Evolutionary conservation across 371 early-diverging fungal genomes (phyloP).

Genomic region (Mortierella sp.): DNA sequence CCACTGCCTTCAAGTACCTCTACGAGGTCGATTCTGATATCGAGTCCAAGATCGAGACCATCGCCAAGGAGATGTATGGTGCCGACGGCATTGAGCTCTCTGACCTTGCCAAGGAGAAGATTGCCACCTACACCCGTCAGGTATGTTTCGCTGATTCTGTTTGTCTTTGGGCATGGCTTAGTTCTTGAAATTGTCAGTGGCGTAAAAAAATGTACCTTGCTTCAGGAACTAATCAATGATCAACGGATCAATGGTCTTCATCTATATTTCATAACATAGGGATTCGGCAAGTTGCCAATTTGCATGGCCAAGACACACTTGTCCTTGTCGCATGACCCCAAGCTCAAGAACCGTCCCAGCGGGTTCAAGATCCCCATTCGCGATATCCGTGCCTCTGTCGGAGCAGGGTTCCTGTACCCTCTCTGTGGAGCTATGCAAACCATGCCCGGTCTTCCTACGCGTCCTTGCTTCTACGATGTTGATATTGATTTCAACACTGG

Average conservation of each 20-base stretch:
- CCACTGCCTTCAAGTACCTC: slow-evolving; percentile 83
- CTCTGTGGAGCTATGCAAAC: slow-evolving; percentile 97
- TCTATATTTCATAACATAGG: slow-evolving; percentile 54
- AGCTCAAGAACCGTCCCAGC: slow-evolving; percentile 91
- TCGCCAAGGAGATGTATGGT: slow-evolving; percentile 94
- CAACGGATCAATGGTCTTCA: background rate
- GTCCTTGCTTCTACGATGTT: slow-evolving; percentile 97
- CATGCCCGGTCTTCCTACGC: slow-evolving; percentile 98
- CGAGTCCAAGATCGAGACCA: slow-evolving; percentile 90
- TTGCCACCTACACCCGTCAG: slow-evolving; percentile 84
- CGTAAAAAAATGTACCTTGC: background rate
- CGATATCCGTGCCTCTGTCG: slow-evolving; percentile 94
- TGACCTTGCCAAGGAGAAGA: slow-evolving; percentile 86
- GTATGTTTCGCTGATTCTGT: slow-evolving; percentile 14
- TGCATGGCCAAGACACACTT: slow-evolving; percentile 99
- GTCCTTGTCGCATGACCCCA: slow-evolving; percentile 92
- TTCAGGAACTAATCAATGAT: background rate
- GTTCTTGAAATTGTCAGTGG: background rate
- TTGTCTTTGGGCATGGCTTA: background rate
- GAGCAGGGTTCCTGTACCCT: slow-evolving; percentile 98
- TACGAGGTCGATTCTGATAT: slow-evolving; percentile 85
- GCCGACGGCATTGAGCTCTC: slow-evolving; percentile 91
- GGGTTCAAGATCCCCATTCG: slow-evolving; percentile 95
- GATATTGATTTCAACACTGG: slow-evolving; percentile 92
- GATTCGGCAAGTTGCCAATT: slow-evolving; percentile 90